A percentile compares a stretch with the other conserved stretches of the same genome.
phyloP scores from a whole-genome alignment of 352 stramenopile genomes.

The Phytophthora multivora region DNA sequence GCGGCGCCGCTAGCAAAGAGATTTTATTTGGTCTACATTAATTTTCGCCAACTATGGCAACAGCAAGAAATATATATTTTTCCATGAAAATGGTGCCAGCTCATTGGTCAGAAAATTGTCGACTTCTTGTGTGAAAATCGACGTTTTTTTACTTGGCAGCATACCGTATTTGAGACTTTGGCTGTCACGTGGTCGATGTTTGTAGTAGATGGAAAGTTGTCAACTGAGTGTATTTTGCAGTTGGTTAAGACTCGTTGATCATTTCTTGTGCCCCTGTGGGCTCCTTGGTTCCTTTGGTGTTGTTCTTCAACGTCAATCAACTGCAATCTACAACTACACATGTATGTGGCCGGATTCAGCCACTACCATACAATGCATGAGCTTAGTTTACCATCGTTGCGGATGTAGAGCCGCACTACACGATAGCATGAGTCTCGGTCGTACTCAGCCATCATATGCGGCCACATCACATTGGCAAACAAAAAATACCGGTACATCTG shows the following conservation, averaged over 20 bases:
- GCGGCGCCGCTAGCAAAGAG: too few species aligned
- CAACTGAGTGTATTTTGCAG: background rate
- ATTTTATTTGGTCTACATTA: too few species aligned
- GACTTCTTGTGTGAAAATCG: too few species aligned
- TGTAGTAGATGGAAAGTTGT: background rate
- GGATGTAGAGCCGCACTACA: background rate
- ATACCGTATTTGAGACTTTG: too few species aligned
- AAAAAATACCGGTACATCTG: too few species aligned
- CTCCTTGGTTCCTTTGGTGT: background rate
- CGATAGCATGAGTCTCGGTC: background rate
- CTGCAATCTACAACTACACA: background rate
- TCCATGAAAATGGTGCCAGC: too few species aligned
- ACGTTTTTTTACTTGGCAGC: too few species aligned
- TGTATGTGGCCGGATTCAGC: background rate
- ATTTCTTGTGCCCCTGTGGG: background rate
- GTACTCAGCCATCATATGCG: background rate
- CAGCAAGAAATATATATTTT: too few species aligned
- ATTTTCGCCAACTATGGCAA: too few species aligned
- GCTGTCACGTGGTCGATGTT: background rate
- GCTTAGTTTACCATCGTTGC: background rate
- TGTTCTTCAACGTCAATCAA: background rate
- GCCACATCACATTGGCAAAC: too few species aligned
- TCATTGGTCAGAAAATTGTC: too few species aligned
- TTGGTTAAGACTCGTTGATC: background rate
- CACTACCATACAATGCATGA: background rate